Base-by-base conservation (phyloP, 2,329 filamentous ascomycete genomes). In the Neophaeococcomyces mojaviensis region DNA sequence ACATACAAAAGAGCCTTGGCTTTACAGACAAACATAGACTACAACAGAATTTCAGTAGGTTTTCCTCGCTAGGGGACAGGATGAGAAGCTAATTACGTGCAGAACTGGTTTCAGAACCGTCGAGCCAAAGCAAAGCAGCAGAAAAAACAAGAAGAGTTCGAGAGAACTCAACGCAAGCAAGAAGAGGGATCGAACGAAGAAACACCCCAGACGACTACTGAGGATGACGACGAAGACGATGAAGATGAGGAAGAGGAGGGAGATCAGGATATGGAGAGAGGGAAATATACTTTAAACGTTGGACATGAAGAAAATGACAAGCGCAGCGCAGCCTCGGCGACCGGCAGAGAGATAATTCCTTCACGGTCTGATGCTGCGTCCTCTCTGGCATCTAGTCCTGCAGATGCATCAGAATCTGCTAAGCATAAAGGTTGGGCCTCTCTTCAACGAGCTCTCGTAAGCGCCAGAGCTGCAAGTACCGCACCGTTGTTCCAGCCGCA, bases 101-200 rank as follows among this genome's bases (percentile, higher is more conserved):
- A 73, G 71, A 73, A 74, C 50, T 74, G 71, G 71, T 74, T 73
- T 55, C 71, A 74, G 52, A 74, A 73, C 52, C 66, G 71, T 49
- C 67, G 71, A 38, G 71, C 71, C 46, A 73, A 74, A 54, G 70
- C 70, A 40, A 73, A 73, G 55, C 70, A 73, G 52, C 69, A 73
- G 55, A 71, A 66, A 51, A 62, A 68, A 46, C 69, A 71, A 52
- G 68, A 69, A 55, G 70, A 72, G 55, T 72, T 67, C 46, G 68
- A 72, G 55, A 64, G 63, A 47, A 66, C 67, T 60, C 68, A 69
- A 49, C 42, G 33, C 20, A 24, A 47, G 24, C 32, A 18, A 28
- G 22, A 4, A n/a, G 22, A 3, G 18, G 9, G 15, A 13, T 24
- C 30, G 3, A 39, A 43, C 12, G 24, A 44, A n/a, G 30, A 8